Percentiles rank a stretch among this genome's conserved stretches.
Conservation (phyloP, 2,329 filamentous ascomycete genomes). For the Fusarium udum region DNA sequence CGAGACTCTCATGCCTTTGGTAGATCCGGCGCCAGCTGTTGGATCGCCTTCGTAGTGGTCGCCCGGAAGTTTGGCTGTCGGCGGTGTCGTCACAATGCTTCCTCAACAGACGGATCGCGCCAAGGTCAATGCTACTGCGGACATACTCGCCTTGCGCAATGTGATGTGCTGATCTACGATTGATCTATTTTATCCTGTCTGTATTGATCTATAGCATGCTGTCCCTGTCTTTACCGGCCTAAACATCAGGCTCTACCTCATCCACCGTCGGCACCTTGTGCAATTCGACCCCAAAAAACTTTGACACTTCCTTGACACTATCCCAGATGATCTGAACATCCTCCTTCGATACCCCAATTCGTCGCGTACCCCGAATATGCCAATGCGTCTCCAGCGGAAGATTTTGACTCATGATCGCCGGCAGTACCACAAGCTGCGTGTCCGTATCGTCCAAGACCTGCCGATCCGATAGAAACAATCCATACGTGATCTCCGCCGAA, state of each 20-base stretch:
- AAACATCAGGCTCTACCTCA: slow-evolving; percentile 44
- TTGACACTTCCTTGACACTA: slow-evolving; percentile 36
- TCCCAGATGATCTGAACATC: slow-evolving; percentile 44
- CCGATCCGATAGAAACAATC: slow-evolving; percentile 66
- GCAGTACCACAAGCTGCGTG: slow-evolving; percentile 63
- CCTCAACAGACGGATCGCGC: neutral
- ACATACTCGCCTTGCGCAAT: neutral
- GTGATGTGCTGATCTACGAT: no score
- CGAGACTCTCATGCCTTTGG: no score
- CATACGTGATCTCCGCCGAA: slow-evolving; percentile 65
- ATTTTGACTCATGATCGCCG: slow-evolving; percentile 68
- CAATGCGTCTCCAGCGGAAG: slow-evolving; percentile 61
- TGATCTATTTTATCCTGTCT: neutral
- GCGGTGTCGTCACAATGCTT: neutral
- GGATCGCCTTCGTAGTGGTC: no score
- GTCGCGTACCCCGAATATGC: slow-evolving; percentile 53
- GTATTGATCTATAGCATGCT: neutral
- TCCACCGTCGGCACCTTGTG: slow-evolving; percentile 43
- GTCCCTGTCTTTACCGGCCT: neutral
- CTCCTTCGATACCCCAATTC: slow-evolving; percentile 42
- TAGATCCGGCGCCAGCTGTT: no score
- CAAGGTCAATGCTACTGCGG: fast-evolving
- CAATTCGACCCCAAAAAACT: slow-evolving; percentile 39
- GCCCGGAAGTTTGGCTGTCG: no score
- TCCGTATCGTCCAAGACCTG: slow-evolving; percentile 63